Evolutionary conservation across 805 yeast species (phyloP), one percentile per base, ranked within the genome.

Genomic region (Candida gorgasii): DNA sequence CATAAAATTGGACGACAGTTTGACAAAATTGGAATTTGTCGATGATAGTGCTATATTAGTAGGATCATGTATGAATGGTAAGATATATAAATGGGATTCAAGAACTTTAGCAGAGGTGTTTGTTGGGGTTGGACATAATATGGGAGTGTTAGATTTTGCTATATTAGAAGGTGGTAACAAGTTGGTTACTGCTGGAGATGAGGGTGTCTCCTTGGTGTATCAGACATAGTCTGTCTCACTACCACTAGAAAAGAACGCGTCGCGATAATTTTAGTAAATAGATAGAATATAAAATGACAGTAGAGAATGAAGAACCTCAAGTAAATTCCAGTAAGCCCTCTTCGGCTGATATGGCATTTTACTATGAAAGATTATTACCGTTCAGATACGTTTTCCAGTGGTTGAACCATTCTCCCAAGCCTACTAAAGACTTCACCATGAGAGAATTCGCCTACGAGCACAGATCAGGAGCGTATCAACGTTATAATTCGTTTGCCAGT

Each of bases 381-480:
- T 88, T 86, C 67, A 75, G 82, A 49, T 73, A 79, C 27, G 69
- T 90, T n/a, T 90, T 84, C 65, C 83, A 79, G 48, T 92, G 98
- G 98, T 69, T 92, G 38, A 86, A 82, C 58, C 98, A 90, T 61
- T 82, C 95, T 3, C 87, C 84, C 2, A 79, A 77, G 34, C 84
- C 93, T 7, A 74, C 80, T 14, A 68, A 76, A 16, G 93, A 87
- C 58, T 90, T 92, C 65, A 79, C 88, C 14, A 80, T 86, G 76
- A 76, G 99, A 50, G 99, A 93, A 61, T 84, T 93, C 59, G 98
- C 99, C 2, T 89, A 85, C 71, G 96, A 92, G 45, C 82, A 84
- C 55, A 75, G 85, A 50, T 79, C 87, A 22, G 97, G 95, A 12
- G 93, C 89, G 1, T 93, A 92, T 59, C 85, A 87, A 52, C 84